Conservation (phyloP, 495 filamentous ascomycete species). For the Cairneyella variabilis region DNA sequence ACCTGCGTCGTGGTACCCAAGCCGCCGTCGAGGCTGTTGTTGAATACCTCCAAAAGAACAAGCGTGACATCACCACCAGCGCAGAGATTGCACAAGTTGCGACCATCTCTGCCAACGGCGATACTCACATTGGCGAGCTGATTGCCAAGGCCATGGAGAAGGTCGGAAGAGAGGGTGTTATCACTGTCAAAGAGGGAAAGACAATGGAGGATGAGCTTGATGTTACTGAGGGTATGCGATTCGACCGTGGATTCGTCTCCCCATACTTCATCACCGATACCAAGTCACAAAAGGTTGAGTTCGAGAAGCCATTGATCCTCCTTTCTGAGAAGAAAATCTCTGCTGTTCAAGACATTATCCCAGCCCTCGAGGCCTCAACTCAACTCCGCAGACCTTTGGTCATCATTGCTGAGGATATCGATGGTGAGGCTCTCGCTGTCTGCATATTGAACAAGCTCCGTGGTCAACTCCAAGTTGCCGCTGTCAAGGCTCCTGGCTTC, state of each 20-base stretch:
- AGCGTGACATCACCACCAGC: constrained; percentile 94
- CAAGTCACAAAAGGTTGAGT: constrained; percentile 98
- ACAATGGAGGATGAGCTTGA: constrained; percentile 97
- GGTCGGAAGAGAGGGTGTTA: constrained; percentile 99
- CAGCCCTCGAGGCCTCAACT: constrained; percentile 93
- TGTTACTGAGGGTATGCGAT: constrained; percentile 98
- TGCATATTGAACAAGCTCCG: constrained; percentile 99
- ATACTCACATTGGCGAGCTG: constrained; percentile 90
- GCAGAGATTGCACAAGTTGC: constrained; percentile 97
- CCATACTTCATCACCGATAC: constrained; percentile 99
- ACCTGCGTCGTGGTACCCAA: constrained; percentile 93
- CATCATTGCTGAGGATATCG: constrained; percentile 99
- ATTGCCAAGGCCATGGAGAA: constrained; percentile 99
- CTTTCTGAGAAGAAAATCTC: constrained; percentile 99
- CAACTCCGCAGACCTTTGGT: constrained; percentile 92
- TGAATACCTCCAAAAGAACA: constrained; percentile 87
- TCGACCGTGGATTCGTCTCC: constrained; percentile 97
- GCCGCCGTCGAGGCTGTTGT: constrained; percentile 93
- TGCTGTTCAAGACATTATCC: constrained; percentile 95
- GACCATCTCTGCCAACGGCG: constrained; percentile 96
- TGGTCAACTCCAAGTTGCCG: constrained; percentile 96
- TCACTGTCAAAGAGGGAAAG: constrained; percentile 99
- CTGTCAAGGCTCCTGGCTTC: constrained; percentile 98
- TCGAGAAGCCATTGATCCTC: constrained; percentile 97
- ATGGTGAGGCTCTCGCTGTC: constrained; percentile 96